A percentile compares a stretch with the other conserved stretches of the same genome.
These are phyloP conservation scores for Globisporangium emineosum DNA, from an alignment of 352 stramenopile genomes.

Conservation along the genomic window DNA sequence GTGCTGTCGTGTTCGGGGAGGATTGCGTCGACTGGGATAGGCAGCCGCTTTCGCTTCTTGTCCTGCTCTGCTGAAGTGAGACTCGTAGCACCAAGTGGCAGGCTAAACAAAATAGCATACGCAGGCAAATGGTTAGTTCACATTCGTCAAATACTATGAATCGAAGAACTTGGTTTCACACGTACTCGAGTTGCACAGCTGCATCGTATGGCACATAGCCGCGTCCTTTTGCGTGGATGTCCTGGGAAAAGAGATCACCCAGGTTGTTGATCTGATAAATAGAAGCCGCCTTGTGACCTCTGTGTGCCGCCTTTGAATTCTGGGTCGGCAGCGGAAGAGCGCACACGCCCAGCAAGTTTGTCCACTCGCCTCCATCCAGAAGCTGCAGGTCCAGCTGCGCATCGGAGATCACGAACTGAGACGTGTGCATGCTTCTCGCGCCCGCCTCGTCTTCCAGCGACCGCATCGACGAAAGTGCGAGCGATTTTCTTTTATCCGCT, in stretches of 20 bases:
- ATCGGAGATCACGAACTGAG: slow-evolving; percentile 60
- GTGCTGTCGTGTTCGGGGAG: slow-evolving; percentile 48
- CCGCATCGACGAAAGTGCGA: slow-evolving; percentile 41
- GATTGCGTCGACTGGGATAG: slow-evolving; percentile 55
- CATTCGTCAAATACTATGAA: not conserved
- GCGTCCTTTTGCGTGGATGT: slow-evolving; percentile 30
- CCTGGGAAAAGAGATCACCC: slow-evolving; percentile 63
- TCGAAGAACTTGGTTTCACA: not conserved
- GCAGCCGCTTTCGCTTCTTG: slow-evolving; percentile 31
- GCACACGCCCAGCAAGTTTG: slow-evolving; percentile 46
- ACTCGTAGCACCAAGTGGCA: slow-evolving; percentile 51
- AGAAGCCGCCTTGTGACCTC: slow-evolving; percentile 21
- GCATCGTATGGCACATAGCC: slow-evolving; percentile 33
- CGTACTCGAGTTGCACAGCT: slow-evolving; percentile 60
- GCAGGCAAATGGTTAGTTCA: slow-evolving; percentile 1
- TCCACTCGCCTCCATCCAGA: slow-evolving; percentile 57
- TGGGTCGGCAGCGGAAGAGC: slow-evolving; percentile 20
- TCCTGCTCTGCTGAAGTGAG: slow-evolving; percentile 17
- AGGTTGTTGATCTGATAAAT: slow-evolving; percentile 71
- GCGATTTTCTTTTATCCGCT: slow-evolving; percentile 16
- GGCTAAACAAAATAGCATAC: slow-evolving; percentile 24
- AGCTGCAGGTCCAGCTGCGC: slow-evolving; percentile 59
- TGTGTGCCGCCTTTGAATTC: not conserved
- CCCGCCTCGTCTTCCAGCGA: slow-evolving; percentile 35
- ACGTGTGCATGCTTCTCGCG: slow-evolving; percentile 13